A percentile compares a stretch with the other conserved stretches of the same genome.
Conservation (phyloP, 768 basidiomycete species). For the Tulasnella sp. region DNA sequence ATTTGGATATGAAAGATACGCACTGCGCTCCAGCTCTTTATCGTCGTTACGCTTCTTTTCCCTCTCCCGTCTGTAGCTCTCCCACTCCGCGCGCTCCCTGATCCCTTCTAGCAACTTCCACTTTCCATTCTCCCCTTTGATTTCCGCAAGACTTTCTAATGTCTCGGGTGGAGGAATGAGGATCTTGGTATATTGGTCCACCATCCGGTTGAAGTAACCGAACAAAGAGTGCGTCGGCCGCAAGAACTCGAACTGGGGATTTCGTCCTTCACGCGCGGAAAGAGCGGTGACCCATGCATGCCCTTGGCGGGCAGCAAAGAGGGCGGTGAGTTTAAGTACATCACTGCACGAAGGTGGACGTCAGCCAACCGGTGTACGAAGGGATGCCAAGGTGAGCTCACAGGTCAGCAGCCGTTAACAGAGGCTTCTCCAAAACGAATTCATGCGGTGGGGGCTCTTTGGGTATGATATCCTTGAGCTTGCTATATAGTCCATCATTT, state of each 20-base stretch:
- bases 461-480: slow-evolving; percentile 28
- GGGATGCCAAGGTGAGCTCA: slow-evolving; percentile 34
- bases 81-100: slow-evolving; percentile 76
- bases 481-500: neutral
- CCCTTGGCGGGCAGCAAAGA: slow-evolving; percentile 89
- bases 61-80: slow-evolving; percentile 66
- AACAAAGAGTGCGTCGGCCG: slow-evolving; percentile 93
- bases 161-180: slow-evolving; percentile 69
- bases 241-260: slow-evolving; percentile 97
- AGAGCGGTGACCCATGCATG: slow-evolving; percentile 73
- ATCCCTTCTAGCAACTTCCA: slow-evolving; percentile 73
- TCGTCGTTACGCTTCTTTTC: slow-evolving; percentile 82
- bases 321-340: slow-evolving; percentile 89
- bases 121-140: slow-evolving; percentile 49
- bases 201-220: slow-evolving; percentile 91
- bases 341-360: slow-evolving; percentile 41
- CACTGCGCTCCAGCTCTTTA: slow-evolving; percentile 79
- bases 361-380: neutral
- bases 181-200: slow-evolving; percentile 90
- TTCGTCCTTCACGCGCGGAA: slow-evolving; percentile 79
- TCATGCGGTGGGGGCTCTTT: slow-evolving; percentile 57
- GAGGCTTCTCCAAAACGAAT: slow-evolving; percentile 77
- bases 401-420: slow-evolving; percentile 82
- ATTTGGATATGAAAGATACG: slow-evolving; percentile 27
- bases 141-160: slow-evolving; percentile 55